Evolutionary conservation across 2,329 filamentous ascomycete genomes (phyloP), one percentile per base, ranked within the genome.

Genomic region (Sporothrix brasiliensis): DNA sequence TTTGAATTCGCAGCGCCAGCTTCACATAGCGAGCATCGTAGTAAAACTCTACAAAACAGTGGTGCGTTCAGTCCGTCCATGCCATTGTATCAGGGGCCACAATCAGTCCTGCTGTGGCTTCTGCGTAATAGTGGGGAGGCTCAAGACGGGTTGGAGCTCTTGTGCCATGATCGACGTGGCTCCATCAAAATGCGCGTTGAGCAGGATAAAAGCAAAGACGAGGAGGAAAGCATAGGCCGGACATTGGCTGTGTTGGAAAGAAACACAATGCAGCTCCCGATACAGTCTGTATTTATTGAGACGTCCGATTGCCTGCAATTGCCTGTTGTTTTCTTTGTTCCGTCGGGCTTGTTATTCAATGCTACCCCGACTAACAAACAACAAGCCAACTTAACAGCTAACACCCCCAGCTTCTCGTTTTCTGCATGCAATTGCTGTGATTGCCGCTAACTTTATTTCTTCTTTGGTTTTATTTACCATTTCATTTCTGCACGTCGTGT

Each of bases 91-190:
- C 5, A n/a, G 24, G 24, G 30, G 14, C 14, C 24, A 56, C 27
- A 34, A 27, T 27, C 52, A 27, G 3, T 27, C 24, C 24, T 56
- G 53, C 27, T 30, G 27, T 34, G 19, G 53, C 34, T 56, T 56
- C 14, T 30, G 24, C 13, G 27, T 16, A 30, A 30, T 68, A 68
- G 70, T 70, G 70, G 71, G 70, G 71, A 70, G 54, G 47, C 47
- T 63, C 56, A 58, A 73, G 75, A 68, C 74, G 73, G 74, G 72
- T 75, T 74, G 74, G 75, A 75, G 76, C 24, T 76, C 73, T 76
- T 41, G 76, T 77, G 74, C 74, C 75, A 71, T 75, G 75, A 74
- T 77, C 78, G 73, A 79, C 78, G 78, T 79, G 78, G 78, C 78
- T 79, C 78, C 78, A 76, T 73, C 74, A 61, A 69, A 74, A 71